Conservation (phyloP, 768 basidiomycete genomes). For the Tylopilus vinaceipallidus region DNA sequence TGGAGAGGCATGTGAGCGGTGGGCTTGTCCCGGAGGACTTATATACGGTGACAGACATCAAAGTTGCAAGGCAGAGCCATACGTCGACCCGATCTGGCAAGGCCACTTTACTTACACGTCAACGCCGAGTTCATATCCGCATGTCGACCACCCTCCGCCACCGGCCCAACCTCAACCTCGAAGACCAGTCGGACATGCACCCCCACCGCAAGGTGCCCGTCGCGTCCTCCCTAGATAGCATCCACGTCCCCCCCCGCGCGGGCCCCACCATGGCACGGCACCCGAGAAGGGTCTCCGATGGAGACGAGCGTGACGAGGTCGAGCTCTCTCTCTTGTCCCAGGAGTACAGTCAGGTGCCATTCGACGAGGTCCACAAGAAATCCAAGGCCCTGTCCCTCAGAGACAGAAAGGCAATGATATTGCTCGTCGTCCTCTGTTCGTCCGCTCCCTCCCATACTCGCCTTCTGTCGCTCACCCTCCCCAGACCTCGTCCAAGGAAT, state of each 20-base stretch:
- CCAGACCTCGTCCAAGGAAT: constrained; percentile 84
- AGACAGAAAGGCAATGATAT: constrained; percentile 81
- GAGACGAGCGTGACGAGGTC: constrained; percentile 46
- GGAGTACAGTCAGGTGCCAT: constrained; percentile 42
- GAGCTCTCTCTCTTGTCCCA: constrained; percentile 57
- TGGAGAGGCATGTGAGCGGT: too few relatives aligned
- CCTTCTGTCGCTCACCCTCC: constrained; percentile 16
- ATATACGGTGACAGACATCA: neutral
- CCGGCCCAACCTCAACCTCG: constrained; percentile 38
- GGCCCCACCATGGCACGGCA: constrained; percentile 38
- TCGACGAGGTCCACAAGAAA: constrained; percentile 33
- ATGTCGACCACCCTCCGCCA: constrained; percentile 33
- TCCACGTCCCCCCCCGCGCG: constrained; percentile 55
- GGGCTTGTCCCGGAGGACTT: constrained; percentile 1
- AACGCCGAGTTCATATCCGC: constrained; percentile 6
- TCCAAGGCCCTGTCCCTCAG: constrained; percentile 59
- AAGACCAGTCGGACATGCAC: constrained; percentile 28
- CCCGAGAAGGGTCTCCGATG: constrained; percentile 28
- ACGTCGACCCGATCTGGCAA: neutral
- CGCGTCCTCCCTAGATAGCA: constrained; percentile 57
- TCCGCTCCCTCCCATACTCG: constrained; percentile 17
- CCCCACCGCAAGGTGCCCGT: constrained; percentile 46
- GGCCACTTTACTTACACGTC: constrained; percentile 2
- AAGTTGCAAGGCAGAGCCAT: too few relatives aligned
- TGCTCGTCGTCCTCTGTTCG: constrained; percentile 88